Evolutionary conservation across 1,284 basidiomycete genomes (phyloP), one percentile per base, ranked within the genome.

Genomic region (Pulchroboletus neoregius): DNA sequence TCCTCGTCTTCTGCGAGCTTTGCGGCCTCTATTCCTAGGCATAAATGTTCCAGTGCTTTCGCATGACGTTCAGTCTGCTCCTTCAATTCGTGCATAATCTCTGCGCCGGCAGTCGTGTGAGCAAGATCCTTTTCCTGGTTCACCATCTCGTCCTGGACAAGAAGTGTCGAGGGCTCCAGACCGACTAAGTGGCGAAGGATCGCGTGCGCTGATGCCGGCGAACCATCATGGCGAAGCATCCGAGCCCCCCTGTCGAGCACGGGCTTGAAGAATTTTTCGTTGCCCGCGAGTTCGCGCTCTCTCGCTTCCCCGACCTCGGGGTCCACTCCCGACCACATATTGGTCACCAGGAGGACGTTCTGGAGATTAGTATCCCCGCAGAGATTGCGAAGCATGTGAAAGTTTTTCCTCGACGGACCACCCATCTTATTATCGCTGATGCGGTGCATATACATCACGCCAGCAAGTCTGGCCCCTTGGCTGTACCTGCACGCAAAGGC

Each of bases 371-470:
- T 55, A 13, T 76, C 73, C 1, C 77, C 77, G 44, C 78, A 79
- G n/a, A 80, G 63, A 44, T 70, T 68, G 27, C 71, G 64, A 58
- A 79, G 75, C 52, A 78, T 68, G 33, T 62, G 62, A 51, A 79
- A 74, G 53, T 74, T 79, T 18, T 70, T 67, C 12, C 63, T 60
- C 16, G 74, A 73, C 22, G 72, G 71, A 9, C 77, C 76, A 9
- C 71, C 71, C 57, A 79, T 68, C 26, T 74, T 68, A 55, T 69
- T 66, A 48, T 78, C 75, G 22, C 71, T 67, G 49, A 79, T 79
- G 16, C 72, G 69, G 42, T 80, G 76, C 61, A 77, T 64, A 52
- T 79, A 79, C n/a, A 79, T 67, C 45, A 79, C 58, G 0, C 78
- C 78, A 5, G 69, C 62, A 15, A 80, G 63, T 35, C 61, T 71